Percentiles rank a stretch among this genome's conserved stretches.
phyloP scores from a whole-genome alignment of 2,329 filamentous ascomycete genomes.

The Botrytis fragariae region DNA sequence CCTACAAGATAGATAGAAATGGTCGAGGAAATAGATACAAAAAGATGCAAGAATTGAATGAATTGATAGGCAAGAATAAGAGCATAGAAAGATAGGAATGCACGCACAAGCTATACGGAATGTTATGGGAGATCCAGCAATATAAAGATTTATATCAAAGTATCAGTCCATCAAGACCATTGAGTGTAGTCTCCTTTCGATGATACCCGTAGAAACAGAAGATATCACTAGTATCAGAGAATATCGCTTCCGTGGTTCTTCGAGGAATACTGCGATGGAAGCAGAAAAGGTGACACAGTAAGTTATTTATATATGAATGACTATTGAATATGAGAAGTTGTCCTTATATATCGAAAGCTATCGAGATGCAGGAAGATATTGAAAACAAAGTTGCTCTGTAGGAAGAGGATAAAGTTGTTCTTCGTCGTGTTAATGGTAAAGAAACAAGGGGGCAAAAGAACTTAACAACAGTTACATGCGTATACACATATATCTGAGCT shows the following conservation, averaged over 20 bases:
- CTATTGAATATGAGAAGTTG: neutral
- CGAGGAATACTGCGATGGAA: neutral
- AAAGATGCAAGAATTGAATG: neutral
- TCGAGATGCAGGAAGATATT: neutral
- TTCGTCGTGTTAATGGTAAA: neutral
- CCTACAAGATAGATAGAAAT: neutral
- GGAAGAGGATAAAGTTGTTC: neutral
- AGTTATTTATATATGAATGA: neutral
- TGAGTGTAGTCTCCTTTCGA: neutral
- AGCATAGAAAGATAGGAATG: neutral
- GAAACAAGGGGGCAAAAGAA: neutral
- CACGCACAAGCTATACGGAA: neutral
- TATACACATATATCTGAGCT: neutral
- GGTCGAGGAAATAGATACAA: neutral
- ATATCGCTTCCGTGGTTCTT: no score
- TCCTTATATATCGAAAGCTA: neutral
- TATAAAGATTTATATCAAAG: neutral
- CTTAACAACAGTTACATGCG: neutral
- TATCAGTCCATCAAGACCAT: neutral
- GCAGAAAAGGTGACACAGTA: neutral
- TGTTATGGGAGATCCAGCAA: neutral
- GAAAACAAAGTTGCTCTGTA: neutral
- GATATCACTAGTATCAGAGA: neutral
- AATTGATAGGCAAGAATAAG: neutral
- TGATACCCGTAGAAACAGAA: neutral